phyloP scores from a whole-genome alignment of 345 rosid species.

The Camelina hispida region DNA sequence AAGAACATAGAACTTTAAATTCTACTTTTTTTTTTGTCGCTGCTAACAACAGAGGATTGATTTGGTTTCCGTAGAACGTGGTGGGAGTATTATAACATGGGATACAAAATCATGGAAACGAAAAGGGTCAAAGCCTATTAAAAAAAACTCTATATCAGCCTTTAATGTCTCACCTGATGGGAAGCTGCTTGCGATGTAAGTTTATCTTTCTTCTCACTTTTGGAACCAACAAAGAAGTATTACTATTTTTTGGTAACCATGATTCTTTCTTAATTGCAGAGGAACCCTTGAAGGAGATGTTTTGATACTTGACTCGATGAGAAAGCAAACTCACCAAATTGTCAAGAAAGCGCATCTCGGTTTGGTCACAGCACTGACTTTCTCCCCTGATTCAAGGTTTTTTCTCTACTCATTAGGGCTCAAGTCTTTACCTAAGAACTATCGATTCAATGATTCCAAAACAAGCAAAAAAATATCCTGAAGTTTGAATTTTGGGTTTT shows the following conservation, averaged over 20 bases:
- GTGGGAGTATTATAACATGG: conserved; percentile 75
- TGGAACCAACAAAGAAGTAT: not conserved
- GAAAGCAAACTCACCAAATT: conserved; percentile 49
- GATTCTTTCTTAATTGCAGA: conserved; percentile 48
- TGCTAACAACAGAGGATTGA: conserved; percentile 1
- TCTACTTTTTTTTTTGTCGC: not conserved
- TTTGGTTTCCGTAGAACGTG: conserved; percentile 53
- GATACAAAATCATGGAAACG: conserved; percentile 73
- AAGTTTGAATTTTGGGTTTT: conserved; percentile 26
- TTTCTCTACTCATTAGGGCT: conserved; percentile 10
- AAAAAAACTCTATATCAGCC: conserved; percentile 60
- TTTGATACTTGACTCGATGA: conserved; percentile 56
- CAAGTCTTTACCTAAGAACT: not conserved
- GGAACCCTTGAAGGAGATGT: conserved; percentile 80
- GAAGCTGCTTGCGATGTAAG: conserved; percentile 75
- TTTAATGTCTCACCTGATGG: conserved; percentile 88
- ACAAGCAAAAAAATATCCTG: not conserved
- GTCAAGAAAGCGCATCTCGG: conserved; percentile 84
- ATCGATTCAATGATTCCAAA: not conserved
- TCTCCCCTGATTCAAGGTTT: conserved; percentile 92
- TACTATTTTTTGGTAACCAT: not conserved
- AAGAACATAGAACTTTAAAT: not conserved
- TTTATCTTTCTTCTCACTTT: not conserved
- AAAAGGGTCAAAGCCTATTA: conserved; percentile 57
- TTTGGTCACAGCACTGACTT: conserved; percentile 76